A percentile compares a stretch with the other conserved stretches of the same genome.
phyloP scores from a whole-genome alignment of 495 filamentous ascomycete genomes.

The Xylaria venustula region DNA sequence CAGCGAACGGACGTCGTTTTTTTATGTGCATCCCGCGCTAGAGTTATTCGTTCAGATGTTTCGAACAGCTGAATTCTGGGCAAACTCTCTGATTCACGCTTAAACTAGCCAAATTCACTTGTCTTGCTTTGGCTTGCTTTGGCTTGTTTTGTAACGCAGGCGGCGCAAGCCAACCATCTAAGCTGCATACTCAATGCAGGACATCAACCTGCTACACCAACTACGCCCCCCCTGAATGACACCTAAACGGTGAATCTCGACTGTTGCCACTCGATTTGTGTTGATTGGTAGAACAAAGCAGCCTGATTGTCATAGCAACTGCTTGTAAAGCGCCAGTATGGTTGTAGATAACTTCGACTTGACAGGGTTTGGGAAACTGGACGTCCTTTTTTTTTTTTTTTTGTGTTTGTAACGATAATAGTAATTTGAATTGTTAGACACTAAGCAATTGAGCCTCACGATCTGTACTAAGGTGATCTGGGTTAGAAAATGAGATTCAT shows the following conservation, averaged over 20 bases:
- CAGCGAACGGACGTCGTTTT: background rate
- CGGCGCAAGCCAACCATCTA: background rate
- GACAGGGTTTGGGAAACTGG: background rate
- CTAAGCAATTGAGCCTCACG: background rate
- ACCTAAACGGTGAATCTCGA: background rate
- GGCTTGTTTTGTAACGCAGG: background rate
- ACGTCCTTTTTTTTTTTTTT: too few species aligned
- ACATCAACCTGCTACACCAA: slow-evolving; percentile 6
- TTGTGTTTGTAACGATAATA: too few species aligned
- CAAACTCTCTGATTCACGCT: background rate
- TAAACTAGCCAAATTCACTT: background rate
- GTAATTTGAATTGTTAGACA: background rate
- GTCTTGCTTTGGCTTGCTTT: background rate
- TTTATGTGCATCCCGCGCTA: background rate
- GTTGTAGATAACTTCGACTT: background rate
- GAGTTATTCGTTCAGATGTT: background rate
- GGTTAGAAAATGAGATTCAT: background rate
- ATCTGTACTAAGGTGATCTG: background rate
- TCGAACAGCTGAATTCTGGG: background rate
- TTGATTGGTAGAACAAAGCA: background rate
- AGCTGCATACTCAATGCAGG: slow-evolving; percentile 8
- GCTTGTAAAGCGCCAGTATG: background rate
- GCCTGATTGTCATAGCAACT: background rate
- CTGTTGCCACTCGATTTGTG: background rate
- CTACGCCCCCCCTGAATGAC: background rate